A percentile compares a stretch with the other conserved stretches of the same genome.
Conservation (phyloP, 2,329 filamentous ascomycete genomes). For the Myriosclerotinia duriaeana region DNA sequence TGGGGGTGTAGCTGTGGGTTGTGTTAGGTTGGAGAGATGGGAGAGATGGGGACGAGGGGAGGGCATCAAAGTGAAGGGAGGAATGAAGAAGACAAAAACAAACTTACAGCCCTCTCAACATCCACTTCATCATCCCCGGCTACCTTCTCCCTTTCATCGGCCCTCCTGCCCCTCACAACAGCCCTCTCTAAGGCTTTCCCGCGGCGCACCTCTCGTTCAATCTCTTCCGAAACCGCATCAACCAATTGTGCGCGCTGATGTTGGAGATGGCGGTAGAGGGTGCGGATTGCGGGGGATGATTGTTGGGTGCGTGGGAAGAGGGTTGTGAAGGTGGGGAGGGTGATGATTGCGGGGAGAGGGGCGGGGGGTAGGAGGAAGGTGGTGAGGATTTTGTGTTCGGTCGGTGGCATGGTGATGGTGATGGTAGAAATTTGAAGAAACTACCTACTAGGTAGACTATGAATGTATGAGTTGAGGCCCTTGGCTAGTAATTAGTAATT, state of each 20-base stretch:
- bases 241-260: conserved; percentile 68
- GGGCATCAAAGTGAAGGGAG: background rate
- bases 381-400: conserved; percentile 71
- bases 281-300: conserved; percentile 37
- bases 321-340: conserved; percentile 71
- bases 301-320: conserved; percentile 65
- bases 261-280: conserved; percentile 77
- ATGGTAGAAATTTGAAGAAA: no score
- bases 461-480: no score
- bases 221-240: conserved; percentile 64
- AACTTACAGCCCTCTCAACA: conserved; percentile 57
- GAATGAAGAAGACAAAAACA: background rate
- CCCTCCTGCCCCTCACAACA: conserved; percentile 54
- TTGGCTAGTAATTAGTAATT: no score
- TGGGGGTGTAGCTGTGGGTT: background rate
- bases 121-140: conserved; percentile 63
- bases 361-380: conserved; percentile 78
- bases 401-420: conserved; percentile 61
- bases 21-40: background rate
- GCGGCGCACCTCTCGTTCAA: conserved; percentile 62
- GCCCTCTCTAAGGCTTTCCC: conserved; percentile 59
- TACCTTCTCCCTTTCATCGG: conserved; percentile 53
- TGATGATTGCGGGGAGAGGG: conserved; percentile 69
- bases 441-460: no score
- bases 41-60: background rate